Conservation (phyloP, 192 early-diverging fungal species). For the Podochytrium sp. region DNA sequence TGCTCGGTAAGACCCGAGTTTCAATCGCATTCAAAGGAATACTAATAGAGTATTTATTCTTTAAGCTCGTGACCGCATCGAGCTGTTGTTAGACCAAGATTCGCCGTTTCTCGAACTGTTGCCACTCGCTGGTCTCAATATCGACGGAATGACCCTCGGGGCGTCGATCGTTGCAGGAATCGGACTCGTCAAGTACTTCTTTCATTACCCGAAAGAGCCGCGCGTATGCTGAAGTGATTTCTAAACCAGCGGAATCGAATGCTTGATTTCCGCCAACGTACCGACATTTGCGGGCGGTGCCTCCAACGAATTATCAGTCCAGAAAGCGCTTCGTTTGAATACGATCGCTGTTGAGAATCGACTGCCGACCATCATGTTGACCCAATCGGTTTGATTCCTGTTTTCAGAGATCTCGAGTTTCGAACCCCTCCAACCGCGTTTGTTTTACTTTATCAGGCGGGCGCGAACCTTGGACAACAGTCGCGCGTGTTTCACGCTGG, state of each 20-base stretch:
- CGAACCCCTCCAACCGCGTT: too few species aligned
- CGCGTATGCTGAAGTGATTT: too few species aligned
- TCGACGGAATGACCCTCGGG: constrained; percentile 68
- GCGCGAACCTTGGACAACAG: constrained; percentile 70
- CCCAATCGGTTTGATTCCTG: constrained; percentile 53
- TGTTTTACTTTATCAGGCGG: constrained; percentile 50
- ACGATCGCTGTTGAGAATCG: constrained; percentile 62
- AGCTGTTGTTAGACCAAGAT: constrained; percentile 65
- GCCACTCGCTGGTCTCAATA: constrained; percentile 64
- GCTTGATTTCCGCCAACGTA: constrained; percentile 59
- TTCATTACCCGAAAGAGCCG: too few species aligned
- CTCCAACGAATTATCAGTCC: constrained; percentile 59
- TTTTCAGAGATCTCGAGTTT: neutral
- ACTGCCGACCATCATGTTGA: constrained; percentile 59
- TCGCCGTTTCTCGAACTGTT: constrained; percentile 68
- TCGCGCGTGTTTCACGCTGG: constrained; percentile 68
- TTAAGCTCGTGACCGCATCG: constrained; percentile 64
- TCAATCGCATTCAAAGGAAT: neutral
- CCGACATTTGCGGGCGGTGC: constrained; percentile 67
- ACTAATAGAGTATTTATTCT: too few species aligned
- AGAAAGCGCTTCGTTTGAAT: constrained; percentile 58
- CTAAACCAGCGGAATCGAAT: constrained; percentile 27
- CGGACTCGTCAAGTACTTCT: constrained; percentile 68
- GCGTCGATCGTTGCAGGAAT: constrained; percentile 69
- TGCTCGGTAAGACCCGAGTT: constrained; percentile 51